Evolutionary conservation across 495 filamentous ascomycete species (phyloP), one percentile per base, ranked within the genome.

Genomic region (Daldinia vernicosa): DNA sequence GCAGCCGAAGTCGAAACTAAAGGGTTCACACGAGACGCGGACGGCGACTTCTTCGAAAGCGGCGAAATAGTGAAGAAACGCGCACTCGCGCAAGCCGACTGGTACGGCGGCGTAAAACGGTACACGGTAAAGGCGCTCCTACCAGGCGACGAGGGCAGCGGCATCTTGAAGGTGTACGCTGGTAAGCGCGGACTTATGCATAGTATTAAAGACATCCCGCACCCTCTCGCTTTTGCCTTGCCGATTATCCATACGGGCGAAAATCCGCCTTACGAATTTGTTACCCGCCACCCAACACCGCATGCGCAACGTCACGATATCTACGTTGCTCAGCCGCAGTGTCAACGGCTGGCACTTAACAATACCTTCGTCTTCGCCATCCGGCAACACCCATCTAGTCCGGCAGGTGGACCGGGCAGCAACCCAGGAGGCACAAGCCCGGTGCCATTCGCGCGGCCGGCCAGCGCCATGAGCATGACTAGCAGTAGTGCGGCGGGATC

Each of bases 341-440:
- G 95, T 76, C 84, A 90, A 39, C 87, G 87, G 22, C 82, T 99
- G 11, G 94, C 93, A 8, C 80, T 96, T 45, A 97, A 97, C 81
- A 98, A 98, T 76, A 99, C 95, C 6, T 99, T 97, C 76, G 95
- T 99, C 26, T 99, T 99, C 75, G 90, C 91, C 57, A 91, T 98
- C 54, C 91, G 95, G 28, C 95, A 99, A 75, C 94, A 98, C 76
- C 92, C 94, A 0, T 91, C 93, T 37, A 89, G 90, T 0, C 77
- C 4, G 76, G 80, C 28, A 68, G 71, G 73, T 40, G 53, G 66
- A 0, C 68, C 85, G 19, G 80, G 86, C 4, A 83, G 83, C 71
- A 87, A 87, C 76, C 81, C 78, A 70, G 89, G 83, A 53, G 82
- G 74, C 11, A 78, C 86, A 7, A 93, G 91, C 14, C 91, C 92